A percentile compares a stretch with the other conserved stretches of the same genome.
Conservation (phyloP, 2,329 filamentous ascomycete genomes). For the Ophioceras dolichostomum region DNA sequence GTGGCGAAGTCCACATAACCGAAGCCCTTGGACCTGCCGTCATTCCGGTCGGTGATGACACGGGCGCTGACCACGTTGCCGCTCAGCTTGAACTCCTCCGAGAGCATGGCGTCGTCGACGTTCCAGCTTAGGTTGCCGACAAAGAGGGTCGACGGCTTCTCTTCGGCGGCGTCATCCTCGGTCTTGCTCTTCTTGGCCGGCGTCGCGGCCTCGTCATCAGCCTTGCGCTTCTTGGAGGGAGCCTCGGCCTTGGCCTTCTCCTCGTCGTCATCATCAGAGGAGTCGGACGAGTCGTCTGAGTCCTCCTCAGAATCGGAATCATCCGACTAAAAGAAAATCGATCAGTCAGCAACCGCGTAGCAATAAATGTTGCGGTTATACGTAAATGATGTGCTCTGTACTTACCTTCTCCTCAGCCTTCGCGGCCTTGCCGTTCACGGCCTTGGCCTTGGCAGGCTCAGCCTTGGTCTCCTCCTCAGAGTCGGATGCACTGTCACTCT, state of each 20-base stretch:
- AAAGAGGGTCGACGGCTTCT: slow-evolving; percentile 59
- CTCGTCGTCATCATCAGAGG: slow-evolving; percentile 19
- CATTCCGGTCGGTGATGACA: slow-evolving; percentile 72
- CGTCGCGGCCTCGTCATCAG: slow-evolving; percentile 36
- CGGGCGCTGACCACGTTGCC: slow-evolving; percentile 61
- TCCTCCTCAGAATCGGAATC: slow-evolving; percentile 15
- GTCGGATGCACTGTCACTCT: slow-evolving; percentile 15
- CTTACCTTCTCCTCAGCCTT: slow-evolving; percentile 17
- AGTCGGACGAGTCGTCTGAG: slow-evolving; percentile 14
- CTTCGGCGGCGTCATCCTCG: slow-evolving; percentile 31
- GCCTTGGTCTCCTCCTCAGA: slow-evolving; percentile 3
- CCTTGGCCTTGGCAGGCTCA: slow-evolving; percentile 11
- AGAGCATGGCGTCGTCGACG: slow-evolving; percentile 72
- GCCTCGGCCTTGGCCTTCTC: slow-evolving; percentile 30
- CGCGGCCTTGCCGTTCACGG: slow-evolving; percentile 11
- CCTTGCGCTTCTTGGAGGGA: slow-evolving; percentile 55
- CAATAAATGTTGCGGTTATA: too few species aligned
- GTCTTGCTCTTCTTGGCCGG: slow-evolving; percentile 58
- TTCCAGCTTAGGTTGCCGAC: slow-evolving; percentile 87
- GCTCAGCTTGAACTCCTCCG: slow-evolving; percentile 69
- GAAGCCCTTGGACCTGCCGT: slow-evolving; percentile 79
- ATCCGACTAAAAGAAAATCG: too few species aligned
- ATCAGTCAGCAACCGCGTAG: too few species aligned
- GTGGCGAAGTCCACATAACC: slow-evolving; percentile 82
- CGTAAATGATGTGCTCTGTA: too few species aligned